Evolutionary conservation across 1,139 yeast species (phyloP), one percentile per base, ranked within the genome.

Genomic region (Blastobotrys niveus): DNA sequence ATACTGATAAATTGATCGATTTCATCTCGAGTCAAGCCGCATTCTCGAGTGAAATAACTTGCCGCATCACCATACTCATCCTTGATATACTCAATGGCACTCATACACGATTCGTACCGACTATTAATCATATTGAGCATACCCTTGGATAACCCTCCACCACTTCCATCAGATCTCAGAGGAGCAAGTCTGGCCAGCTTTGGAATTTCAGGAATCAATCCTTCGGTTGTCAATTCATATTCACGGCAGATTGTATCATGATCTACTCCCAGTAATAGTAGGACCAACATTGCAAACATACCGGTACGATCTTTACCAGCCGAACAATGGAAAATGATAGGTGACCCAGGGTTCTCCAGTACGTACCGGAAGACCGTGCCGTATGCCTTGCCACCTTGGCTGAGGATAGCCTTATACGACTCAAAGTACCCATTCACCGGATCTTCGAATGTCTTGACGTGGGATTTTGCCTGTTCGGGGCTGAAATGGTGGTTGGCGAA

Each of bases 231-330:
- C 57, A 85, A 65, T 59, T 82, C 93, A 56, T 82, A 80, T 60
- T 84, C 93, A 50, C 77, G 74, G 3, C 87, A 80, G 35, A 86
- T 72, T 2, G 79, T 76, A 52, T 77, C 75, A 17, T 70, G 69
- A 49, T 81, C 85, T 5, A 85, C 84, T 0, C 85, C 88, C 8
- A 75, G 67, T 20, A 84, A 63, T 20, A 77, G 64, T 37, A 85
- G 67, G 2, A 85, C 66, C 45, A 86, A 63, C 78, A 85, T 82
- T 2, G 80, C 75, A 51, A 83, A 61, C 15, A 85, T 68, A 0
- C 95, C 95, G 0, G 95, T 85, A 40, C 95, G 72, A 59, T 87
- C 95, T 60, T 85, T 85, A 2, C 95, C 95, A 1, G 91, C 93
- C 2, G 88, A 77, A 61, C 95, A 85, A 58, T 84, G 91, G 61